Evolutionary conservation across 1,284 basidiomycete genomes (phyloP), one percentile per base, ranked within the genome.

Genomic region (Pyrrhoderma noxium): DNA sequence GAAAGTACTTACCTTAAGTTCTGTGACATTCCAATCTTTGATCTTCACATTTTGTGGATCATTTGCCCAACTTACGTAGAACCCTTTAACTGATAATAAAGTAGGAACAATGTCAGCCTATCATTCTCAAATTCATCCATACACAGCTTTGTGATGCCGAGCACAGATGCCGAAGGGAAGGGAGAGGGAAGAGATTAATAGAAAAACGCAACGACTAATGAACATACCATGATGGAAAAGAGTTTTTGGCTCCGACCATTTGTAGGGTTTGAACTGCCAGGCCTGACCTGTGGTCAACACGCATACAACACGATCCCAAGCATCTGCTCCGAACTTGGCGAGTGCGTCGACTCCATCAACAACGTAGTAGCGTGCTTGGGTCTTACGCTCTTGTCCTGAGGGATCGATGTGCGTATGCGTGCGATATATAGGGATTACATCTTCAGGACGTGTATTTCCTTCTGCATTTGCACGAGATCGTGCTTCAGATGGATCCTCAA

Each of bases 201-300:
- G 18, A 34, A 23, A 45, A 4, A 19, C 23, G 31, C 27, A 43
- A 34, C 22, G 25, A 16, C n/a, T 52, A 42, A n/a, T 36, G 46
- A 48, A 67, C 78, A 52, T 57, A 94, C 93, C 92, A 64, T 98
- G 86, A 64, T 94, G 89, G 70, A 98, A 98, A 23, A 98, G 70
- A 50, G 87, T 79, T 56, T 83, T 82, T 1, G 95, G 94, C 60
- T 98, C 93, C 47, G 76, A 83, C 94, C 94, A 98, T 65, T 93
- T 93, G 71, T 98, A 99, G 25, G 88, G 85, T 58, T 87, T 80
- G 70, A 99, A 99, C 66, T 98, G 95, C 95, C 95, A 99, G 45
- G 86, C 84, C 61, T 98, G 95, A 1, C 95, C 95, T 0, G 93
- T 98, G 1, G 95, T 98, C 77, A 97, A 86, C 9, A 99, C 95